A percentile compares a stretch with the other conserved stretches of the same genome.
phyloP scores from a whole-genome alignment of 805 yeast genomes.

The Lipomyces orientalis region DNA sequence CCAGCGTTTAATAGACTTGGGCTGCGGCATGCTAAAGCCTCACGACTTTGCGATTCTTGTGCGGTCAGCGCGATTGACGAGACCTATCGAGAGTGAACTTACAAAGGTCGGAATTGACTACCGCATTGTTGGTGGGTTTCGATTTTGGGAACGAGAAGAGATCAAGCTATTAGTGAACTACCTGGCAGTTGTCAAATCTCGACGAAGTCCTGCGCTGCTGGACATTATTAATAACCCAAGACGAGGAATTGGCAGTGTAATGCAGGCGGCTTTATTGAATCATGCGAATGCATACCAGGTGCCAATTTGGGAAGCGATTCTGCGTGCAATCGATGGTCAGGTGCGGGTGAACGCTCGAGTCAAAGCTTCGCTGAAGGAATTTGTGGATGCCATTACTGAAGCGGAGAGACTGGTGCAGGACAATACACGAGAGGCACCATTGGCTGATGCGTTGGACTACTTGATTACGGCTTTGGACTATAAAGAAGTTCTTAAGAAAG shows the following conservation, averaged over 20 bases:
- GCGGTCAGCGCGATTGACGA: slow-evolving; percentile 65
- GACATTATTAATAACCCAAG: slow-evolving; percentile 66
- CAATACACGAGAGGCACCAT: slow-evolving; percentile 3
- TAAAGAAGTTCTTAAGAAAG: slow-evolving; percentile 15
- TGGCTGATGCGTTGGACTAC: slow-evolving; percentile 14
- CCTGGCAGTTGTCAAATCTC: slow-evolving; percentile 64
- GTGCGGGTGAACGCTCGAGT: slow-evolving; percentile 15
- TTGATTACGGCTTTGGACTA: slow-evolving; percentile 24
- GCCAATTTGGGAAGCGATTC: slow-evolving; percentile 31
- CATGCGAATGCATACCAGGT: slow-evolving; percentile 23
- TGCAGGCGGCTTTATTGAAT: slow-evolving; percentile 48
- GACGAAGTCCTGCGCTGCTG: slow-evolving; percentile 64
- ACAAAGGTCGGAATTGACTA: slow-evolving; percentile 65
- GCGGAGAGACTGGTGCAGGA: slow-evolving; percentile 17
- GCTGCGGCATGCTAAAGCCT: slow-evolving; percentile 52
- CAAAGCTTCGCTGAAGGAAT: slow-evolving; percentile 8
- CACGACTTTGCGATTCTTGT: slow-evolving; percentile 77
- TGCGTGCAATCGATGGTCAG: slow-evolving; percentile 22
- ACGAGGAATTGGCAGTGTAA: slow-evolving; percentile 68
- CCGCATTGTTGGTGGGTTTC: slow-evolving; percentile 69
- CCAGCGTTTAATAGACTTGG: slow-evolving; percentile 52
- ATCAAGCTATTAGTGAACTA: slow-evolving; percentile 67
- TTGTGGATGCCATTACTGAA: slow-evolving; percentile 20
- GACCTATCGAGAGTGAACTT: slow-evolving; percentile 68
- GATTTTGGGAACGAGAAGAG: slow-evolving; percentile 81